Evolutionary conservation across 495 filamentous ascomycete genomes (phyloP), one percentile per base, ranked within the genome.

Genomic region (Hypoxylon intermedium): DNA sequence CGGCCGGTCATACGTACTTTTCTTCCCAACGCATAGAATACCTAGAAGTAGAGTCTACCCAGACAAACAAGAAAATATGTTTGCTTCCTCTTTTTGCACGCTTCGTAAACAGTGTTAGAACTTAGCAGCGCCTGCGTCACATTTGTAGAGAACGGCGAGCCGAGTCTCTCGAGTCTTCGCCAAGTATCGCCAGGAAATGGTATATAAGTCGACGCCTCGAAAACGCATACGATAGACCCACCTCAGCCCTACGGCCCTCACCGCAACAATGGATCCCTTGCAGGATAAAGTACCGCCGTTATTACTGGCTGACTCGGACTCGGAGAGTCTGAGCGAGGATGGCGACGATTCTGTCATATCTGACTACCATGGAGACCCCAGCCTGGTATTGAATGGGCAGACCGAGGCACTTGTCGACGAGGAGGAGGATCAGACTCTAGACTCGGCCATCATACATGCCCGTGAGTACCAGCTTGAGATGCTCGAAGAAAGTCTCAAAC

Each of bases 391-490:
- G 4, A 19, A 6, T 6, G 41, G 30, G 3, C 34, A 16, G 34
- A 4, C 9, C 24, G 6, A 26, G 24, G 24, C 4, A 7, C 24
- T 23, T 13, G 16, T 34, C 15, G 5, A 26, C 30, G 46, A 57
- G 19, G 52, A 28, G 4, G 30, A 51, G 2, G 15, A 40, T n/a
- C n/a, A n/a, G 16, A 38, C 13, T 12, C 21, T 56, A 46, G 49
- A 64, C 6, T 54, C 63, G 18, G 38, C 43, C 9, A 50, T 69
- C 31, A 76, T 79, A 60, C 65, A 70, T 12, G 68, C 90, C 2
- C 85, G 93, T 16, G 82, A 82, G 3, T 98, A 97, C 67, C 93
- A 98, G 74, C 67, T 85, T 30, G 93, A 98, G 77, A 97, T 98
- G 93, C 80, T 95, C 15, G 85, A 92, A 58, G 85, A 87, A 63